phyloP scores from a whole-genome alignment of 345 rosid species.

The Ceriops decandra region DNA sequence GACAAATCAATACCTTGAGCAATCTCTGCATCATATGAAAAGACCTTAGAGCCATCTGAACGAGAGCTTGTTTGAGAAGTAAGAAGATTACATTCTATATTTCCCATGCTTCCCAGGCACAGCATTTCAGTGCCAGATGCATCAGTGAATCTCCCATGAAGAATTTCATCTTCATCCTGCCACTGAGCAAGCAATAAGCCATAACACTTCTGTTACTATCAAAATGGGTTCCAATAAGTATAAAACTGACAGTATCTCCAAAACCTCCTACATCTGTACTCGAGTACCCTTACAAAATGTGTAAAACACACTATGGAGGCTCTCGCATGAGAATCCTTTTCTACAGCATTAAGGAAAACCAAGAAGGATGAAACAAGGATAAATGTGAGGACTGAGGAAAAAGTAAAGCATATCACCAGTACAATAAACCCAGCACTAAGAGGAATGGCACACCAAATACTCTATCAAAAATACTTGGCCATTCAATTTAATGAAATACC shows the following conservation, averaged over 20 bases:
- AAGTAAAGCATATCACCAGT: background rate
- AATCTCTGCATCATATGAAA: slow-evolving; percentile 29
- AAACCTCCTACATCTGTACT: too few relatives aligned
- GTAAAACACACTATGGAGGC: background rate
- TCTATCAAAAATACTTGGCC: background rate
- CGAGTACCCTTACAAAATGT: too few relatives aligned
- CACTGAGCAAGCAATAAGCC: slow-evolving; percentile 6
- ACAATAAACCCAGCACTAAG: background rate
- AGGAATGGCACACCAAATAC: background rate
- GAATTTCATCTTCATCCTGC: slow-evolving; percentile 41
- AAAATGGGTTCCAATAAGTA: background rate
- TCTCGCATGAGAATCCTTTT: background rate
- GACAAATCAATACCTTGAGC: slow-evolving; percentile 33
- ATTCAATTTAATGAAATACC: background rate
- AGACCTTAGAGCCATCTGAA: slow-evolving; percentile 25
- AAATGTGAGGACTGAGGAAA: background rate
- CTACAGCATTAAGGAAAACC: background rate
- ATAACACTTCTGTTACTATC: background rate
- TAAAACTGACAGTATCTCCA: background rate
- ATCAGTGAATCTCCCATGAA: slow-evolving; percentile 24
- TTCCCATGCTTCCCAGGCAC: slow-evolving; percentile 27
- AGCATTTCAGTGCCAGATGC: slow-evolving; percentile 29
- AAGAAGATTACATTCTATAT: slow-evolving; percentile 40
- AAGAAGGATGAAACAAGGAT: background rate
- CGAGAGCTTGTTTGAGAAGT: slow-evolving; percentile 27